Evolutionary conservation across 2,329 filamentous ascomycete species (phyloP).

Genomic region (Penicillium polonicum): DNA sequence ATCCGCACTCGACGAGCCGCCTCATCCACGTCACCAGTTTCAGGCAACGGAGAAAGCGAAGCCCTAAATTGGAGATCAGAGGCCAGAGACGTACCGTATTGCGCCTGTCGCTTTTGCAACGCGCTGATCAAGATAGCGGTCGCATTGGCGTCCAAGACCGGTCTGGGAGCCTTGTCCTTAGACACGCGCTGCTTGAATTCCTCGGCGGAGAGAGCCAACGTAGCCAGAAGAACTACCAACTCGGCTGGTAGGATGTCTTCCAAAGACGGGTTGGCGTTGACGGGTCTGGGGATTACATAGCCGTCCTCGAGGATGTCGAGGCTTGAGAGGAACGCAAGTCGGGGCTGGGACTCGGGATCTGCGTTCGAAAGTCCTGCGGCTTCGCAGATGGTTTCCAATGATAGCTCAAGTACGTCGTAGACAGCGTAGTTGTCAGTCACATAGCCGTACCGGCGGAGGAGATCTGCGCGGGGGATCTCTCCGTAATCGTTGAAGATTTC

Average conservation of each 20-base stretch:
- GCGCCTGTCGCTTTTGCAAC: slow-evolving; percentile 36
- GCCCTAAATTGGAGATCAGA: slow-evolving; percentile 49
- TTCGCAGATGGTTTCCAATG: slow-evolving; percentile 58
- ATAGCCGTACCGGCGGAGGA: slow-evolving; percentile 83
- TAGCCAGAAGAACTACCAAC: slow-evolving; percentile 40
- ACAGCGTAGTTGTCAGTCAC: slow-evolving; percentile 73
- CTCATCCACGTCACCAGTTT: slow-evolving; percentile 37
- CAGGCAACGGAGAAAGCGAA: slow-evolving; percentile 31
- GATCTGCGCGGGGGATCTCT: slow-evolving; percentile 75
- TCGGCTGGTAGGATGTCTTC: slow-evolving; percentile 41
- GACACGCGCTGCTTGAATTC: slow-evolving; percentile 35
- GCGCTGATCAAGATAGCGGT: slow-evolving; percentile 36
- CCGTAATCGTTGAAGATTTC: slow-evolving; percentile 91
- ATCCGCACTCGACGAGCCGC: slow-evolving; percentile 48
- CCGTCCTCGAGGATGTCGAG: slow-evolving; percentile 67
- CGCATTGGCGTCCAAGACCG: slow-evolving; percentile 29
- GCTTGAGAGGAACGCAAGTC: slow-evolving; percentile 59
- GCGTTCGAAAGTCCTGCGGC: slow-evolving; percentile 35
- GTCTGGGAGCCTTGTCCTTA: slow-evolving; percentile 41
- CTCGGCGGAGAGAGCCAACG: slow-evolving; percentile 32
- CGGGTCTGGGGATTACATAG: slow-evolving; percentile 59
- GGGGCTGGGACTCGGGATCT: slow-evolving; percentile 33
- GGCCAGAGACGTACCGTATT: slow-evolving; percentile 56
- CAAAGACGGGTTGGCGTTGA: slow-evolving; percentile 24
- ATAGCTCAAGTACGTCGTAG: slow-evolving; percentile 80